A percentile compares a stretch with the other conserved stretches of the same genome.
Evolutionary conservation across 306 rosid species (phyloP).

Genomic region (Delonix regia): DNA sequence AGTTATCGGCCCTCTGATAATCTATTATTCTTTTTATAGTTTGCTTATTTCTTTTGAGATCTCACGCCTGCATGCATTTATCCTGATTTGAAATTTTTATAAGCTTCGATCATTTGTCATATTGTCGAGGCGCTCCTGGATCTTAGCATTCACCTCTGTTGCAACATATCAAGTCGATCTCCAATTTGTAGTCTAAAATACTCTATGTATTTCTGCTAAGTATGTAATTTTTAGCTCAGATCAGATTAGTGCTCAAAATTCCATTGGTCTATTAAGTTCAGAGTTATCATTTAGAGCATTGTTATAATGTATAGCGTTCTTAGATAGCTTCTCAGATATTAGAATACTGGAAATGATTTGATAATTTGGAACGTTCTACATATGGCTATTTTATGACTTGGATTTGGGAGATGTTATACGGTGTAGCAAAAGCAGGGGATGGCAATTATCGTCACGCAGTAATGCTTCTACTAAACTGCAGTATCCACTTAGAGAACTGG

Average conservation of each 20-base stretch:
- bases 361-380: slow-evolving; percentile 3
- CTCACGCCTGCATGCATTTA: not conserved
- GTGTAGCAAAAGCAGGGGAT: slow-evolving; percentile 25
- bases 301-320: slow-evolving; percentile 24
- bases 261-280: slow-evolving; percentile 9
- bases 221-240: slow-evolving; percentile 35
- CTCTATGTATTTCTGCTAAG: slow-evolving; percentile 20
- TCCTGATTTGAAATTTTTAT: slow-evolving; percentile 19
- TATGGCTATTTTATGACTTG: slow-evolving; percentile 29
- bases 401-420: slow-evolving; percentile 34
- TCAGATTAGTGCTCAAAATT: slow-evolving; percentile 15
- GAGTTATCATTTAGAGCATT: slow-evolving; percentile 19
- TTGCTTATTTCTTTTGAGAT: slow-evolving; percentile 30
- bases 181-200: slow-evolving; percentile 8
- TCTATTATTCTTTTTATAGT: not conserved
- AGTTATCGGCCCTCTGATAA: not conserved
- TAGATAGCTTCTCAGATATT: slow-evolving; percentile 19
- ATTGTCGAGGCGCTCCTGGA: slow-evolving; percentile 23
- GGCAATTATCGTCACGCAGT: slow-evolving; percentile 27
- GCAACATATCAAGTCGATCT: slow-evolving; percentile 38
- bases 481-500: slow-evolving; percentile 22
- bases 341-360: slow-evolving; percentile 20
- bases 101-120: slow-evolving; percentile 8
- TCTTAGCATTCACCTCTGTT: slow-evolving; percentile 32
- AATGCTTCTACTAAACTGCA: slow-evolving; percentile 27